phyloP scores from a whole-genome alignment of 306 rosid genomes.

The Alnus glutinosa region DNA sequence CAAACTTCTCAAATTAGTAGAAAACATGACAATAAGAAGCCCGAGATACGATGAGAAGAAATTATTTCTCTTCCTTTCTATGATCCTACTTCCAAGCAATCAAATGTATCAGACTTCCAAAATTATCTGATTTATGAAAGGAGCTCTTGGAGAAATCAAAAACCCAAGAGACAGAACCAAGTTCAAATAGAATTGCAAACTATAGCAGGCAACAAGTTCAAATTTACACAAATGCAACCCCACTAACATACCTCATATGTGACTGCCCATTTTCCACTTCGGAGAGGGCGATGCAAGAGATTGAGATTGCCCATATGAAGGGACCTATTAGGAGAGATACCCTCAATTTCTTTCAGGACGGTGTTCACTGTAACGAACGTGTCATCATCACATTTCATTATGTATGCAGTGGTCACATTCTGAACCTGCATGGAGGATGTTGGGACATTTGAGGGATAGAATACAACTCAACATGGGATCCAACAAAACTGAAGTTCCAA shows the following conservation, averaged over 20 bases:
- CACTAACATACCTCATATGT: no score
- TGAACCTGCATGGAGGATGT: constrained; percentile 59
- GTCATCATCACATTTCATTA: constrained; percentile 94
- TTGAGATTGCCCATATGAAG: constrained; percentile 98
- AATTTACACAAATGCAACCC: no score
- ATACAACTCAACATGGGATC: constrained; percentile 4
- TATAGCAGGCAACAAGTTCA: no score
- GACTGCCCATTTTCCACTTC: constrained; percentile 96
- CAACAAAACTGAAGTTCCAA: constrained; percentile 1
- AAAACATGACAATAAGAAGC: no score
- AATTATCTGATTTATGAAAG: no score
- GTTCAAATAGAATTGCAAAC: not conserved
- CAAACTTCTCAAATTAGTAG: no score
- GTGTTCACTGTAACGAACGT: constrained; percentile 83
- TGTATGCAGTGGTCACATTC: constrained; percentile 72
- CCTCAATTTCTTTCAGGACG: constrained; percentile 71
- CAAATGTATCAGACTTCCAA: no score
- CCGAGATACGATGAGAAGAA: no score
- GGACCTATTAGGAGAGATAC: constrained; percentile 55
- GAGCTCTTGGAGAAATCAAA: not conserved
- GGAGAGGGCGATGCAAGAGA: constrained; percentile 94
- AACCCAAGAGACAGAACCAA: not conserved
- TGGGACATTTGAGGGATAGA: constrained; percentile 14
- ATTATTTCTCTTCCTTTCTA: not conserved
- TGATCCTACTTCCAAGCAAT: no score